phyloP scores from a whole-genome alignment of 257 asterid genomes.

The Primulina tabacum region DNA sequence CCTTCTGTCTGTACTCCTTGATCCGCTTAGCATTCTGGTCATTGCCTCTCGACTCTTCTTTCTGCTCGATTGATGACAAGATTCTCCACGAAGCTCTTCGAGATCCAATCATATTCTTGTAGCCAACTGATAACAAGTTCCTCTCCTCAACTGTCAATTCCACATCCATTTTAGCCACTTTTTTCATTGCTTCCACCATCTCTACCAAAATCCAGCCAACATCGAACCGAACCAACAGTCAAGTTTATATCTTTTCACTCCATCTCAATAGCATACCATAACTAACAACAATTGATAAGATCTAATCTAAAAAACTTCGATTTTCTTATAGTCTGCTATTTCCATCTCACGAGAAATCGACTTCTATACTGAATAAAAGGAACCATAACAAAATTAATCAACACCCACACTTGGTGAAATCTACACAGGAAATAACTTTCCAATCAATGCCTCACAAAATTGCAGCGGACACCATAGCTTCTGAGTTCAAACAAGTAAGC shows the following conservation, averaged over 20 bases:
- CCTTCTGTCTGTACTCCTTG: slow-evolving; percentile 78
- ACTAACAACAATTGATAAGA: background rate
- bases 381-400: background rate
- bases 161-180: slow-evolving; percentile 67
- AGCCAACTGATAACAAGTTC: slow-evolving; percentile 86
- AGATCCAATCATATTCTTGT: slow-evolving; percentile 83
- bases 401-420: background rate
- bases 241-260: background rate
- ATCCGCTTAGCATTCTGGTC: slow-evolving; percentile 72
- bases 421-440: background rate
- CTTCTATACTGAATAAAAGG: background rate
- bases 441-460: background rate
- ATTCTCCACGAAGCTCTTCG: slow-evolving; percentile 94
- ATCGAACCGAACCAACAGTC: background rate
- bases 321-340: background rate
- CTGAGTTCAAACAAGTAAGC: background rate
- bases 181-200: slow-evolving; percentile 86
- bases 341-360: background rate
- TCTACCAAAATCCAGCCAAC: slow-evolving; percentile 37
- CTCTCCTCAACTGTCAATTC: slow-evolving; percentile 83
- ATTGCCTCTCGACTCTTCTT: slow-evolving; percentile 87
- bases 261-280: background rate
- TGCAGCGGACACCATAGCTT: background rate
- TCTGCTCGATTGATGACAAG: slow-evolving; percentile 83
- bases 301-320: background rate